Evolutionary conservation across 2,329 filamentous ascomycete species (phyloP), one percentile per base, ranked within the genome.

Genomic region (Apiospora marii): DNA sequence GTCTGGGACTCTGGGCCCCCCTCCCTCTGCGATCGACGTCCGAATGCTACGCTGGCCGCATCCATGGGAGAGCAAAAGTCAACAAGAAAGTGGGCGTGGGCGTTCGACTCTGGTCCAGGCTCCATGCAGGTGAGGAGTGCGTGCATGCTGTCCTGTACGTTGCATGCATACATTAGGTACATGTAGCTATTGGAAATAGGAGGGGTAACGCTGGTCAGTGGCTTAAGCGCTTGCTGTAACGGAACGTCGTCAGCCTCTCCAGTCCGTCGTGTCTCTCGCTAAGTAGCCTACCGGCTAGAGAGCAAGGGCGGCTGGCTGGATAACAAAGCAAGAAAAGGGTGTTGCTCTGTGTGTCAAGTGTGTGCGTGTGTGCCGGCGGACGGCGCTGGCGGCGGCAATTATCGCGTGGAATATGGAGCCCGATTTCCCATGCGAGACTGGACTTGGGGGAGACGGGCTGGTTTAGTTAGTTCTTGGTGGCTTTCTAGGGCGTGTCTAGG

Each of bases 1-100:
- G 51, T 34, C 27, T 30, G 27, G 27, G 27, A 2, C 27, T 34
- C 27, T 30, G 27, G 27, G 27, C 27, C 27, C 27, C 27, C 27
- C 27, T 30, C 51, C 51, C 58, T n/a, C 58, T 64, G 34, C 58
- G 58, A 64, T 64, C 58, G 58, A 41, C 58, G 58, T n/a, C 58
- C 58, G 58, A 64, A 64, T 64, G 58, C 34, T 19, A 64, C 34
- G 13, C 34, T 41, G 58, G 58, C 19, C 13, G 13, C 58, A 64
- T 64, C 58, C 58, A 30, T 64, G 58, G 34, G 58, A 64, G 19
- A 41, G 30, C 12, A 8, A 64, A 64, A 64, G 58, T 64, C 48
- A 24, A 24, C 48, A 24, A 24, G 48, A n/a, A 12, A 49, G n/a
- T 27, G n/a, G 12, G n/a, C n/a, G 46, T 49, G 49, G 49, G 49